A percentile compares a stretch with the other conserved stretches of the same genome.
Conservation (phyloP, 495 filamentous ascomycete genomes). For the Penicillium malachiteum region DNA sequence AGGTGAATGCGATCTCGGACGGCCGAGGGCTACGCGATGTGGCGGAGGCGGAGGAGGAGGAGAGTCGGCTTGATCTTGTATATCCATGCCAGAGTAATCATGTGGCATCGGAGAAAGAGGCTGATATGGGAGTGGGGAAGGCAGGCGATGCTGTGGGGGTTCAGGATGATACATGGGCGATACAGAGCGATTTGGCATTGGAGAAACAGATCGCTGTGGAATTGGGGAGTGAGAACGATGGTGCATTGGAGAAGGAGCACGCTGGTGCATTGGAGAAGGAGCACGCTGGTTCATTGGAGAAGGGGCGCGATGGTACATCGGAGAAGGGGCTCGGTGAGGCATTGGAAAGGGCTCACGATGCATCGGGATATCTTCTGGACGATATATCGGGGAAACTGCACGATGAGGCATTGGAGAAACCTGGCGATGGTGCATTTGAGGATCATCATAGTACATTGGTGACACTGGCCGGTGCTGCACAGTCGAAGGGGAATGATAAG, state of each 20-base stretch:
- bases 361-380: background rate
- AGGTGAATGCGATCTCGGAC: slow-evolving; percentile 12
- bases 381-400: slow-evolving; percentile 17
- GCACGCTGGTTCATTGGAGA: slow-evolving; percentile 10
- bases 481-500: slow-evolving; percentile 3
- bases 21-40: slow-evolving; percentile 36
- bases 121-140: background rate
- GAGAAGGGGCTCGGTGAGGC: slow-evolving; percentile 7
- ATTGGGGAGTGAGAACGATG: slow-evolving; percentile 7
- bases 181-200: slow-evolving; percentile 3
- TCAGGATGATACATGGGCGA: slow-evolving; percentile 2
- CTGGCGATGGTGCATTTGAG: slow-evolving; percentile 1
- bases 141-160: background rate
- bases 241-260: slow-evolving; percentile 22
- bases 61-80: slow-evolving; percentile 41
- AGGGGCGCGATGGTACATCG: background rate
- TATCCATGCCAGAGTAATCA: slow-evolving; percentile 17
- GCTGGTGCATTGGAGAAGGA: slow-evolving; percentile 14
- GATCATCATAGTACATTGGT: background rate
- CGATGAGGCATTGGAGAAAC: slow-evolving; percentile 13
- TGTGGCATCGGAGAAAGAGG: slow-evolving; percentile 4
- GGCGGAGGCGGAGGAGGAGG: slow-evolving; percentile 48
- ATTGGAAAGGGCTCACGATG: slow-evolving; percentile 27
- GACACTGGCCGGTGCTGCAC: background rate
- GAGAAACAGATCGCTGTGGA: slow-evolving; percentile 2